These are phyloP conservation scores for Neltuma alba DNA, from an alignment of 306 rosid genomes.

Conservation along the genomic window DNA sequence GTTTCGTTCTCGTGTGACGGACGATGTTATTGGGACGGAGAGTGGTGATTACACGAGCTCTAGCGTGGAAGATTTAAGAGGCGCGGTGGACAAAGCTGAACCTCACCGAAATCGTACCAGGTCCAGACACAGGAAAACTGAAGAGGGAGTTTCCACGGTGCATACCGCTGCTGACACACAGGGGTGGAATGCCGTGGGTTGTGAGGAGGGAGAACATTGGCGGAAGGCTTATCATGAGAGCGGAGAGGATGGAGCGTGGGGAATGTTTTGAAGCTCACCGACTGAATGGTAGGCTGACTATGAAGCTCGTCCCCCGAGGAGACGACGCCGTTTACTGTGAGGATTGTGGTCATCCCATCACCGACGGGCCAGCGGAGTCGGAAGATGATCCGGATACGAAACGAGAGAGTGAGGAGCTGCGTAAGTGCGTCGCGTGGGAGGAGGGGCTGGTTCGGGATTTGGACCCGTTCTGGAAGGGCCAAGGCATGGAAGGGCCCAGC, in stretches of 20 bases:
- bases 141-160: conserved; percentile 54
- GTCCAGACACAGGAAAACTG: background rate
- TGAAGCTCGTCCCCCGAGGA: conserved; percentile 31
- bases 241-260: conserved; percentile 37
- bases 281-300: conserved; percentile 53
- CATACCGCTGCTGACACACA: conserved; percentile 37
- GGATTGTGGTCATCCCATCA: conserved; percentile 10
- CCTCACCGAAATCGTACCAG: background rate
- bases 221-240: conserved; percentile 48
- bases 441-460: conserved; percentile 3
- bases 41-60: conserved; percentile 57
- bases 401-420: background rate
- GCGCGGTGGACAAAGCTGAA: background rate
- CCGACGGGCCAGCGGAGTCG: background rate
- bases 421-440: background rate
- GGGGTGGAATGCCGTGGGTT: conserved; percentile 51
- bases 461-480: conserved; percentile 26
- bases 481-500: background rate
- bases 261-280: conserved; percentile 46
- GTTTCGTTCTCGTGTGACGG: conserved; percentile 21
- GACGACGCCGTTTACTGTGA: conserved; percentile 23
- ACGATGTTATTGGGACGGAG: conserved; percentile 69
- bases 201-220: conserved; percentile 40
- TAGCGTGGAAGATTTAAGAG: conserved; percentile 5
- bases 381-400: background rate